A percentile compares a stretch with the other conserved stretches of the same genome.
phyloP scores from a whole-genome alignment of 768 basidiomycete species.

The Psilocybe tampanensis region DNA sequence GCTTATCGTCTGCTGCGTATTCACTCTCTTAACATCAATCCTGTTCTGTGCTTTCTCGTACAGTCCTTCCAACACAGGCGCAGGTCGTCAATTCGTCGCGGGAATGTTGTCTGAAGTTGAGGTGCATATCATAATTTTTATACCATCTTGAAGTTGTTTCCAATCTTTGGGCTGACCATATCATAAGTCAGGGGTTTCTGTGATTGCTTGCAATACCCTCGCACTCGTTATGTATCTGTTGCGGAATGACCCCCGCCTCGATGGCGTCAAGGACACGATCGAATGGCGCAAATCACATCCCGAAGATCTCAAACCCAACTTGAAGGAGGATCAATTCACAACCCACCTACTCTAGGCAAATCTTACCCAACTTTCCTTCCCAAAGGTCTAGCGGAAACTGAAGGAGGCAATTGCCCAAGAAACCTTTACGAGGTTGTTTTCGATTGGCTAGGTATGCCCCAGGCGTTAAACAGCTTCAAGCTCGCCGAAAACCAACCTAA shows the following conservation, averaged over 20 bases:
- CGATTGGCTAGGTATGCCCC: too few species aligned
- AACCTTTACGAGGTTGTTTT: too few species aligned
- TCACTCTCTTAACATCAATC: not conserved
- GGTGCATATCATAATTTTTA: not conserved
- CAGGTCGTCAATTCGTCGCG: slow-evolving; percentile 2
- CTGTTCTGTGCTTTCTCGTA: slow-evolving; percentile 7
- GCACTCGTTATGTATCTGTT: slow-evolving; percentile 1
- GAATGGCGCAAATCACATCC: slow-evolving; percentile 6
- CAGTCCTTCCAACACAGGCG: slow-evolving; percentile 3
- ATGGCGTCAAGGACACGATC: slow-evolving; percentile 9
- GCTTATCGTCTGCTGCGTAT: not conserved
- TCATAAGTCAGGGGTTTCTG: not conserved
- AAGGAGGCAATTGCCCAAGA: too few species aligned
- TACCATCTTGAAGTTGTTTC: not conserved
- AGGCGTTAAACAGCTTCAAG: too few species aligned
- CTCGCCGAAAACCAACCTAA: too few species aligned
- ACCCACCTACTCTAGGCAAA: too few species aligned
- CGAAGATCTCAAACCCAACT: not conserved
- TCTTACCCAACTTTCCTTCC: too few species aligned
- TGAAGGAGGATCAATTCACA: not conserved
- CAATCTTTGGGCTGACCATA: not conserved
- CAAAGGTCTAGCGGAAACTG: too few species aligned
- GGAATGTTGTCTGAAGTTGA: slow-evolving; percentile 4
- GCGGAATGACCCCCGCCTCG: not conserved
- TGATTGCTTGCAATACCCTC: slow-evolving; percentile 6